phyloP scores from a whole-genome alignment of 2,329 filamentous ascomycete genomes.

The Pestalotiopsis sp. region DNA sequence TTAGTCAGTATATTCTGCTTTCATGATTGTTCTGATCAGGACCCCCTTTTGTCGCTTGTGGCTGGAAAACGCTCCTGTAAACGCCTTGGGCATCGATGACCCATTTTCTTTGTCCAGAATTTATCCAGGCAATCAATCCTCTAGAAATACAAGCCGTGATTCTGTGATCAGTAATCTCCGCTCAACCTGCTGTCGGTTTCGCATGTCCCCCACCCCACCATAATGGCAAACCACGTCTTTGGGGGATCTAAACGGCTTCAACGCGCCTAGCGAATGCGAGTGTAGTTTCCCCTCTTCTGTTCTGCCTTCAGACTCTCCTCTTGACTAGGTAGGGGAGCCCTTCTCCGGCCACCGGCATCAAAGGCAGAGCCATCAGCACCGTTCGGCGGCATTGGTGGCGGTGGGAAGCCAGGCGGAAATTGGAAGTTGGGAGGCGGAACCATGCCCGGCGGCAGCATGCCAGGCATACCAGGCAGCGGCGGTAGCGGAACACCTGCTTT shows the following conservation, averaged over 20 bases:
- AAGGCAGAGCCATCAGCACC: constrained; percentile 18
- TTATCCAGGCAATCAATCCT: not conserved
- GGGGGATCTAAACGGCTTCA: not conserved
- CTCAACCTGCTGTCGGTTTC: not conserved
- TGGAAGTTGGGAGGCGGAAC: constrained; percentile 49
- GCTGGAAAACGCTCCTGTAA: not conserved
- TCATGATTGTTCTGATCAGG: not conserved
- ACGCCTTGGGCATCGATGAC: constrained; percentile 7
- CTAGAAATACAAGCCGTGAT: constrained; percentile 5
- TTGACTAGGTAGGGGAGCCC: constrained; percentile 80
- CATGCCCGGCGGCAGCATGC: constrained; percentile 49
- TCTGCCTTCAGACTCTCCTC: constrained; percentile 80
- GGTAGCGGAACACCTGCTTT: constrained; percentile 66
- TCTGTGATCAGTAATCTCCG: too few species aligned
- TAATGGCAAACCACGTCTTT: not conserved
- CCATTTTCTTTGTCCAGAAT: constrained; percentile 7
- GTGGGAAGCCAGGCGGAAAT: constrained; percentile 47
- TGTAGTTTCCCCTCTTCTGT: constrained; percentile 69
- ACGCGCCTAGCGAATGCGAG: constrained; percentile 46
- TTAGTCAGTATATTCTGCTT: not conserved
- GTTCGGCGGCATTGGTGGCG: constrained; percentile 39
- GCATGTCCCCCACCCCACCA: not conserved
- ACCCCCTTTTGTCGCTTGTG: not conserved
- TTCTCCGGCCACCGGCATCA: constrained; percentile 40
- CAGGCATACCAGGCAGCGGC: constrained; percentile 53